These are phyloP conservation scores for Pythium sukuiense DNA, from an alignment of 352 stramenopile genomes.

Conservation along the genomic window DNA sequence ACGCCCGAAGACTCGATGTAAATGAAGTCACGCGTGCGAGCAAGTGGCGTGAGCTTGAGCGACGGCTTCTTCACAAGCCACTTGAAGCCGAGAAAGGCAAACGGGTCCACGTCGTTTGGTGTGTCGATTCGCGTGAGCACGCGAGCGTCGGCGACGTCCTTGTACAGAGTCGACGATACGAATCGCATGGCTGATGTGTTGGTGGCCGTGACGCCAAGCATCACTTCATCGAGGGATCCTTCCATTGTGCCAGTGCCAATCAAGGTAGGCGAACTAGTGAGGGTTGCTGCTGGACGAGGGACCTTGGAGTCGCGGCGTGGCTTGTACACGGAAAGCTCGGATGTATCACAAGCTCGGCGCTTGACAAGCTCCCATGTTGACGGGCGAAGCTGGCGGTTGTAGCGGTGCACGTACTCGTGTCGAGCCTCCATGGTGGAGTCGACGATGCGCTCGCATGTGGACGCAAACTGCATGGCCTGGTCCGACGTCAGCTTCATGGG, in stretches of 20 bases:
- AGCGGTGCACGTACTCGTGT: conserved; percentile 28
- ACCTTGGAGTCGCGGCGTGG: conserved; percentile 11
- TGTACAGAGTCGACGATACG: conserved; percentile 25
- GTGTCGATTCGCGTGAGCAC: conserved; percentile 30
- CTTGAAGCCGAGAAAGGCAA: conserved; percentile 34
- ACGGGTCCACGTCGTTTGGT: conserved; percentile 25
- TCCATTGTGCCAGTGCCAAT: conserved; percentile 28
- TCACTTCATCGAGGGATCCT: conserved; percentile 32
- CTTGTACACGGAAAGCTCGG: conserved; percentile 24
- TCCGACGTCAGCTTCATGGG: conserved; percentile 34
- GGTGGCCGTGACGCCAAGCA: conserved; percentile 29
- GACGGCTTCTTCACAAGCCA: conserved; percentile 33
- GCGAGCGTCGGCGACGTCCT: conserved; percentile 30
- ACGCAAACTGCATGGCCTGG: conserved; percentile 25
- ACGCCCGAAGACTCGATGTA: conserved; percentile 32
- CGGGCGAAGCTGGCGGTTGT: conserved; percentile 26
- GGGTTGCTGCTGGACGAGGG: conserved; percentile 15
- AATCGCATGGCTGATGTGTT: conserved; percentile 32
- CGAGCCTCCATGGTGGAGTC: conserved; percentile 28
- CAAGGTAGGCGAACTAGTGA: conserved; percentile 35
- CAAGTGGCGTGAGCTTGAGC: conserved; percentile 22
- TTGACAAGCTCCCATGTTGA: conserved; percentile 31
- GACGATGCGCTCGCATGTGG: conserved; percentile 31
- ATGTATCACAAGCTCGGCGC: background rate
- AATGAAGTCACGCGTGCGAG: conserved; percentile 33